These are phyloP conservation scores for Stereum hirsutum DNA, from an alignment of 1,284 basidiomycete genomes.

Conservation along the genomic window DNA sequence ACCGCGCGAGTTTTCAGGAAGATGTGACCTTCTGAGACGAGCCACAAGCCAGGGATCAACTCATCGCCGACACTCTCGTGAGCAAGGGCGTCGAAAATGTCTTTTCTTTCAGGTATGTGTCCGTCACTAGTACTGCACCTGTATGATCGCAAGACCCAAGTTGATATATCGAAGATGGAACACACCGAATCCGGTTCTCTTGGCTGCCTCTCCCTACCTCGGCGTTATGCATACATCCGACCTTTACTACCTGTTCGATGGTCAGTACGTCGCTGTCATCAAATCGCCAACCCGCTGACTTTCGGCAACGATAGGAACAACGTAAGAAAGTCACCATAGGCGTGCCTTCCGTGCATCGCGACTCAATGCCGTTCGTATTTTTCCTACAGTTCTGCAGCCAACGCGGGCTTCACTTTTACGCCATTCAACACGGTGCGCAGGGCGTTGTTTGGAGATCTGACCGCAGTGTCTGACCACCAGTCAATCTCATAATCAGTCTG, in stretches of 20 bases:
- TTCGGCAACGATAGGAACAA: too few relatives aligned
- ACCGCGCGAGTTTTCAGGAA: background rate
- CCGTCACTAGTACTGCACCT: background rate
- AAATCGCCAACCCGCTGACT: too few relatives aligned
- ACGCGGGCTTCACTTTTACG: conserved; percentile 29
- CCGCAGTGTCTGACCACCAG: background rate
- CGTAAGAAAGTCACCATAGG: too few relatives aligned
- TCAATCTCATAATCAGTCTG: conserved; percentile 24
- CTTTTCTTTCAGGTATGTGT: conserved; percentile 25
- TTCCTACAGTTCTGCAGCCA: conserved; percentile 15
- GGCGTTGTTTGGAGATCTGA: conserved; percentile 1
- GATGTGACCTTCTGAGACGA: background rate
- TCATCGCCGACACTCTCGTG: conserved; percentile 24
- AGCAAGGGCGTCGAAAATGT: conserved; percentile 23
- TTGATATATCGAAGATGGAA: conserved; percentile 25
- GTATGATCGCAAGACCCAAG: background rate
- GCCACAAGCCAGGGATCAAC: conserved; percentile 26
- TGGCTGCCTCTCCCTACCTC: conserved; percentile 25
- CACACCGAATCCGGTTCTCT: conserved; percentile 31
- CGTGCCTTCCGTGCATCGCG: background rate
- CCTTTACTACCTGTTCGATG: conserved; percentile 33
- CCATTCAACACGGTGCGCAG: conserved; percentile 26
- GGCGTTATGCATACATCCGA: conserved; percentile 37
- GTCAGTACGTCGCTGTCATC: conserved; percentile 13
- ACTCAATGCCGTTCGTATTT: background rate